phyloP scores from a whole-genome alignment of 2,329 filamentous ascomycete genomes.

The Penicillium decumbens region DNA sequence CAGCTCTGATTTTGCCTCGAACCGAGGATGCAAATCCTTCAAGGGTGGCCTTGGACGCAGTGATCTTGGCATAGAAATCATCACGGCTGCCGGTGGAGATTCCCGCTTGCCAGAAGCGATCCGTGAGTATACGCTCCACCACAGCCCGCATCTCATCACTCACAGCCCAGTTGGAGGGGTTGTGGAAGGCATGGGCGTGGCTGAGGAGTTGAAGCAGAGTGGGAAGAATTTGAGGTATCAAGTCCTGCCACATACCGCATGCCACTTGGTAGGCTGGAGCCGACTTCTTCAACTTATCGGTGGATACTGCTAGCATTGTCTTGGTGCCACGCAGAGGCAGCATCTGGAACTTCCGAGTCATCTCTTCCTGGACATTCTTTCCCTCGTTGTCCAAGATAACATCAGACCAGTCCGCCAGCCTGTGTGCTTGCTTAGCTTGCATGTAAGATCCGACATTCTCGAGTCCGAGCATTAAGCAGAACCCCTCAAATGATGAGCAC shows the following conservation, averaged over 20 bases:
- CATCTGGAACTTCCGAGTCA: slow-evolving; percentile 69
- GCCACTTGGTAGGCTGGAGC: slow-evolving; percentile 70
- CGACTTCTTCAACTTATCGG: slow-evolving; percentile 76
- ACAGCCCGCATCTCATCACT: slow-evolving; percentile 70
- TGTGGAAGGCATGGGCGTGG: slow-evolving; percentile 87
- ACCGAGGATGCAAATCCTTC: slow-evolving; percentile 94
- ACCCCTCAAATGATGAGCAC: slow-evolving; percentile 69
- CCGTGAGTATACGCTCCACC: slow-evolving; percentile 78
- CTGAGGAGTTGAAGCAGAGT: slow-evolving; percentile 80
- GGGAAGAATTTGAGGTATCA: slow-evolving; percentile 76
- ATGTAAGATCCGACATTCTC: slow-evolving; percentile 78
- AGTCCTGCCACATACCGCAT: slow-evolving; percentile 76
- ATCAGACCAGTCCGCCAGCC: slow-evolving; percentile 76
- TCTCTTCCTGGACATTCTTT: slow-evolving; percentile 68
- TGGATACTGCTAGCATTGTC: slow-evolving; percentile 84
- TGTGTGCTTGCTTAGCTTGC: slow-evolving; percentile 65
- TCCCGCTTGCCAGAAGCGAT: slow-evolving; percentile 96
- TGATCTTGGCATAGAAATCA: slow-evolving; percentile 89
- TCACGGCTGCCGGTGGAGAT: slow-evolving; percentile 95
- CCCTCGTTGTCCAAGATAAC: slow-evolving; percentile 74
- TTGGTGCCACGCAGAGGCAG: slow-evolving; percentile 84
- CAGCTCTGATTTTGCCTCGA: slow-evolving; percentile 78
- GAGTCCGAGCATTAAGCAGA: slow-evolving; percentile 74
- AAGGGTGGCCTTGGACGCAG: slow-evolving; percentile 79
- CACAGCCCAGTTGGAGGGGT: slow-evolving; percentile 77